Evolutionary conservation across 2,329 filamentous ascomycete genomes (phyloP).

Genomic region (Fusarium sulawesiense): DNA sequence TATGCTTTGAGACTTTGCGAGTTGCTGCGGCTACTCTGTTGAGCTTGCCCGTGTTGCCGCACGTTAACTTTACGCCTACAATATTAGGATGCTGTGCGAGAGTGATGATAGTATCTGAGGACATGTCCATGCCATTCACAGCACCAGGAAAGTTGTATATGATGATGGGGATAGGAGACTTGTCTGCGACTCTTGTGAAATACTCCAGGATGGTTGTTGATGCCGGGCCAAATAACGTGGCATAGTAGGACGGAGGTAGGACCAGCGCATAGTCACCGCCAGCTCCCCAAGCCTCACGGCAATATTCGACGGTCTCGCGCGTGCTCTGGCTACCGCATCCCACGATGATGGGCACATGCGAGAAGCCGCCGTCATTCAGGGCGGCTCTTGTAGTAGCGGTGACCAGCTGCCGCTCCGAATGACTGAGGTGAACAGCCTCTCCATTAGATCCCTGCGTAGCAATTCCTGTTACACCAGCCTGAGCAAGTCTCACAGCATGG

Average conservation of each 20-base stretch:
- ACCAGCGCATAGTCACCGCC: constrained; percentile 82
- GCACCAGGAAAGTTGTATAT: constrained; percentile 78
- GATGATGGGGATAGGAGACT: constrained; percentile 72
- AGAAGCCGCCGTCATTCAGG: constrained; percentile 72
- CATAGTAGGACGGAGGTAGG: constrained; percentile 82
- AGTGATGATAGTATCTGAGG: constrained; percentile 70
- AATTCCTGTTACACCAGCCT: constrained; percentile 77
- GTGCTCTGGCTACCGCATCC: constrained; percentile 80
- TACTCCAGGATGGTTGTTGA: constrained; percentile 68
- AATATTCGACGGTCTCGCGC: constrained; percentile 76
- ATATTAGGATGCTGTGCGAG: constrained; percentile 73
- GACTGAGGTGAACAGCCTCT: constrained; percentile 82
- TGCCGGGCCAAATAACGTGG: constrained; percentile 68
- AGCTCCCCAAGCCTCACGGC: constrained; percentile 73
- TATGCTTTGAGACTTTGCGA: constrained; percentile 52
- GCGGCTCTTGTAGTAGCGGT: constrained; percentile 77
- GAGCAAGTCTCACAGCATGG: constrained; percentile 76
- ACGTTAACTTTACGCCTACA: constrained; percentile 75
- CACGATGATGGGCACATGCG: constrained; percentile 77
- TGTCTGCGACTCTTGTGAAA: constrained; percentile 73
- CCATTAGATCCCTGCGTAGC: constrained; percentile 85
- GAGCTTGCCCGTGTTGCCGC: constrained; percentile 76
- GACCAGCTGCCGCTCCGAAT: constrained; percentile 75
- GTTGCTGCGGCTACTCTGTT: constrained; percentile 71
- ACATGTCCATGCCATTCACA: constrained; percentile 71